Evolutionary conservation across 495 filamentous ascomycete species (phyloP), one percentile per base, ranked within the genome.

Genomic region (Penicillium nucicola): DNA sequence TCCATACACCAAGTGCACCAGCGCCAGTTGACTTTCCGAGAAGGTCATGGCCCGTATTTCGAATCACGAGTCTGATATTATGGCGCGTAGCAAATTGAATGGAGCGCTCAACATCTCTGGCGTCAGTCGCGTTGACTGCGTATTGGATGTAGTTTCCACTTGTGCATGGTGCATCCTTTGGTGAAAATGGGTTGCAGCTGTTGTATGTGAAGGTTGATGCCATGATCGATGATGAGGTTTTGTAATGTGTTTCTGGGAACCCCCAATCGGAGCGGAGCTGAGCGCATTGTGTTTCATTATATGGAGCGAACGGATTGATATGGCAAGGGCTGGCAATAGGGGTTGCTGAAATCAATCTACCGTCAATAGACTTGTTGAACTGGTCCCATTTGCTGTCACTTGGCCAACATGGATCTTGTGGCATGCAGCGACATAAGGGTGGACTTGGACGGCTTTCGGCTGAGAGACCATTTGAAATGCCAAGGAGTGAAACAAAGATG

Each of bases 11-110:
- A 8, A 45, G 31, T 2, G 18, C 43, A 6, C 43, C 43, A 35
- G 43, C 43, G 6, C 43, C 43, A 15, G 43, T 45, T 0, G 43
- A 45, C 11, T 25, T 45, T 11, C 43, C 43, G 1, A 35, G 13
- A 2, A 35, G 31, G 10, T 47, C 45, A 38, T 47, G 45, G 9
- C 45, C 45, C 2, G 45, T 47, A 5, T 47, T 47, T 1, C 34
- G 32, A 6, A 47, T 38, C 9, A 47, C 45, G 9, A 38, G 33
- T n/a, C 45, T 33, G 17, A 47, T 19, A 22, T 47, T 38, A 20
- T 47, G 19, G 2, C 10, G 20, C 9, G 19, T 22, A 1, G 45
- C 45, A 19, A 47, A 47, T 8, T 31, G 0, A 5, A 47, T 37
- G 1, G 31, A 14, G 4, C 25, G 15, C 10, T 12, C 19, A 7